A percentile compares a stretch with the other conserved stretches of the same genome.
These are phyloP conservation scores for Fusarium decemcellulare DNA, from an alignment of 2,329 filamentous ascomycete genomes.

Conservation along the genomic window DNA sequence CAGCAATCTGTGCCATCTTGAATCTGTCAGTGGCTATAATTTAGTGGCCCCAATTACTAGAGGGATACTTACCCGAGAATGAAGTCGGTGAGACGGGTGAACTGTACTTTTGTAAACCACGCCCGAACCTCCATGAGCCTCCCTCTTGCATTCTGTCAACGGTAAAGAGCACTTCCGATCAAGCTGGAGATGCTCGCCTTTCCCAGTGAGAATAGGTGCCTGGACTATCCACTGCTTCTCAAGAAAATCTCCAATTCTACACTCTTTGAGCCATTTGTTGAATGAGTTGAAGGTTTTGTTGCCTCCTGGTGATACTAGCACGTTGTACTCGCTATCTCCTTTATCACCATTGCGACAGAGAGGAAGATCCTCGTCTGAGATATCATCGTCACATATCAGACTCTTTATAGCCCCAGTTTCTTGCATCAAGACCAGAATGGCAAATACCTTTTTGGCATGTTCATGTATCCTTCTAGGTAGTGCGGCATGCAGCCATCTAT, in stretches of 20 bases:
- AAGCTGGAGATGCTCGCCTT: slow-evolving; percentile 8
- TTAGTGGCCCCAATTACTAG: too few species aligned
- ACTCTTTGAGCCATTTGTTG: neutral
- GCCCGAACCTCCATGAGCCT: neutral
- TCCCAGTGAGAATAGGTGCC: slow-evolving; percentile 16
- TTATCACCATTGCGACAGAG: neutral
- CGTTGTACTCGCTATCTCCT: neutral
- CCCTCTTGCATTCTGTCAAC: neutral
- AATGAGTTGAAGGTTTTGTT: slow-evolving; percentile 7
- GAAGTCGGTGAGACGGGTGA: slow-evolving; percentile 8
- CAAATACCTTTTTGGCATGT: slow-evolving; percentile 21
- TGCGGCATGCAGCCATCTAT: neutral
- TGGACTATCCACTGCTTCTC: slow-evolving; percentile 31
- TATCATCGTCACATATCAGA: slow-evolving; percentile 8
- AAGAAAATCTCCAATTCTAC: slow-evolving; percentile 16
- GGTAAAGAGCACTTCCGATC: slow-evolving; percentile 12
- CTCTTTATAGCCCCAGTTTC: slow-evolving; percentile 1
- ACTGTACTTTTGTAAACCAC: slow-evolving; percentile 20
- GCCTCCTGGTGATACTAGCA: slow-evolving; percentile 7
- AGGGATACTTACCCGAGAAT: slow-evolving; percentile 18
- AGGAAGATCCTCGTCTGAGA: slow-evolving; percentile 30
- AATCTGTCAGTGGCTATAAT: neutral
- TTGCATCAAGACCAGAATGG: slow-evolving; percentile 27
- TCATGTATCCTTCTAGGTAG: neutral
- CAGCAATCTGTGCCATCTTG: slow-evolving; percentile 2